Percentiles rank a stretch among this genome's conserved stretches.
Evolutionary conservation across 805 yeast species (phyloP).

Genomic region (Cyberlindnera petersonii): DNA sequence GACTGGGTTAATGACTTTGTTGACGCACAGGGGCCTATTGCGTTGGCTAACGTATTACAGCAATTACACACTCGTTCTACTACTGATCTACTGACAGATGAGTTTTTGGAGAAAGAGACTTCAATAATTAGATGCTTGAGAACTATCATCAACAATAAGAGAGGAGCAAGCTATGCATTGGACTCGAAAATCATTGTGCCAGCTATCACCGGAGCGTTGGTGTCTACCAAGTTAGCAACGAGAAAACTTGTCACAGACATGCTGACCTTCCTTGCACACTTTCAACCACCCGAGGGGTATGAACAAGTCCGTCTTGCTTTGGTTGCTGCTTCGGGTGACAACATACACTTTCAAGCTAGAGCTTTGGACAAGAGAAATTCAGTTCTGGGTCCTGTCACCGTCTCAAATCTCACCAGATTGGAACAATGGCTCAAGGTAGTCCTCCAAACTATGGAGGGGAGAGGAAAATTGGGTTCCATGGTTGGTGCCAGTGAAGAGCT

Average conservation of each 20-base stretch:
- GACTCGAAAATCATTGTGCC: slow-evolving; percentile 45
- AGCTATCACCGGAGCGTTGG: slow-evolving; percentile 66
- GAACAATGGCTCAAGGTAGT: slow-evolving; percentile 71
- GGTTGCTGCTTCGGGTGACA: slow-evolving; percentile 28
- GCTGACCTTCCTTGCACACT: slow-evolving; percentile 51
- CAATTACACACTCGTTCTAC: slow-evolving; percentile 38
- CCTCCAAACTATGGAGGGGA: slow-evolving; percentile 68
- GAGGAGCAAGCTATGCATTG: slow-evolving; percentile 56
- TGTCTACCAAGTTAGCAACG: slow-evolving; percentile 72
- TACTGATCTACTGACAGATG: slow-evolving; percentile 32
- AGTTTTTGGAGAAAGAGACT: slow-evolving; percentile 63
- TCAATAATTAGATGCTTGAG: slow-evolving; percentile 74
- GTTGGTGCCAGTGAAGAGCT: slow-evolving; percentile 91
- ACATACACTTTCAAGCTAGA: slow-evolving; percentile 29
- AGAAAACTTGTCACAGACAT: slow-evolving; percentile 79
- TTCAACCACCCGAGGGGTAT: slow-evolving; percentile 44
- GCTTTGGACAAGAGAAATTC: slow-evolving; percentile 35
- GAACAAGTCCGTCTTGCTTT: slow-evolving; percentile 47
- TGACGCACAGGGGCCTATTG: slow-evolving; percentile 77
- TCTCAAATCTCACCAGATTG: slow-evolving; percentile 42
- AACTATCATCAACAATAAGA: slow-evolving; percentile 61
- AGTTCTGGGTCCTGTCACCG: slow-evolving; percentile 19
- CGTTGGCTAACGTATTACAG: slow-evolving; percentile 63
- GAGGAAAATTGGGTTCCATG: slow-evolving; percentile 84
- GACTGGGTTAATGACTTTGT: slow-evolving; percentile 79